Conservation (phyloP, 169 alveolate species). For the Eimeria tenella region DNA sequence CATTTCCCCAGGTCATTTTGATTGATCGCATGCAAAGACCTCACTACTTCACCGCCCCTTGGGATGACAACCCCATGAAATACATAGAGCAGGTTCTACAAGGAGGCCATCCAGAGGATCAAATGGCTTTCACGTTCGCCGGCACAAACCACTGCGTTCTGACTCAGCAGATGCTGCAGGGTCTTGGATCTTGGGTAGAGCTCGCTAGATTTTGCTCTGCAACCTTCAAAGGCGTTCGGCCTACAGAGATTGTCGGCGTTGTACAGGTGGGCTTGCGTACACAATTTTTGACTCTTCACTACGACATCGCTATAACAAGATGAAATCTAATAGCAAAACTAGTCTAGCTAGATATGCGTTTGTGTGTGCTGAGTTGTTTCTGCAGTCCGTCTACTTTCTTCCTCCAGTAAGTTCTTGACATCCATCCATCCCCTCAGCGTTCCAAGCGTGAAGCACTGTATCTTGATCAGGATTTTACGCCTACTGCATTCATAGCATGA, state of each 20-base stretch:
- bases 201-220: conserved; percentile 60
- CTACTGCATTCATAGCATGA: neutral
- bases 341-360: neutral
- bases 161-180: conserved; percentile 3
- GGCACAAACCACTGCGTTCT: conserved; percentile 29
- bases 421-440: neutral
- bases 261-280: conserved; percentile 30
- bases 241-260: conserved; percentile 47
- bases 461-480: too few relatives aligned
- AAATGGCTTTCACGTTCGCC: conserved; percentile 56
- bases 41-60: conserved; percentile 42
- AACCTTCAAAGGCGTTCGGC: conserved; percentile 27
- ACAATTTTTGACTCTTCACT: neutral
- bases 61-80: conserved; percentile 41
- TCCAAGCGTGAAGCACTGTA: too few relatives aligned
- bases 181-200: conserved; percentile 27
- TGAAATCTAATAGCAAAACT: neutral
- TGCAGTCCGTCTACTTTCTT: conserved; percentile 56
- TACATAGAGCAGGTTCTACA: conserved; percentile 13
- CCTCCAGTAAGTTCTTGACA: conserved; percentile 49
- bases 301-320: neutral
- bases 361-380: neutral
- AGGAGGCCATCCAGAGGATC: conserved; percentile 69
- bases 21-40: conserved; percentile 17
- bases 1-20: conserved; percentile 29